phyloP scores from a whole-genome alignment of 306 rosid species.

The Pterocarpus macrocarpus region DNA sequence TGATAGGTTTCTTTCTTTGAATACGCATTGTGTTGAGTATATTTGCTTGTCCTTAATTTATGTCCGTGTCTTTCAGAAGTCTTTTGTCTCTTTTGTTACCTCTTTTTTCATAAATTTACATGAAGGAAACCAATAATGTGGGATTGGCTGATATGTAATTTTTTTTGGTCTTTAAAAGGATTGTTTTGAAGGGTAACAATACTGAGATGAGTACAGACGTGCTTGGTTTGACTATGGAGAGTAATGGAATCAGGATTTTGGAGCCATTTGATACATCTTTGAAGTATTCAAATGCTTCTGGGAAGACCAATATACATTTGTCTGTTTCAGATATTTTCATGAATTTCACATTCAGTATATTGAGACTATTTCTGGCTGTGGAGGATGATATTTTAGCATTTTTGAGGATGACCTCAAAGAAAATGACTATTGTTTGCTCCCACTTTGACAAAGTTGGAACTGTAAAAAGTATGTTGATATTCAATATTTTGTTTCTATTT shows the following conservation, averaged over 20 bases:
- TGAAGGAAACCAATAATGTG: background rate
- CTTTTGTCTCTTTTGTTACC: background rate
- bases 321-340: constrained; percentile 87
- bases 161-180: constrained; percentile 61
- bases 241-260: constrained; percentile 90
- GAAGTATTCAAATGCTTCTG: constrained; percentile 86
- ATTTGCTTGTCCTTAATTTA: background rate
- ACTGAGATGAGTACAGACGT: constrained; percentile 83
- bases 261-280: constrained; percentile 92
- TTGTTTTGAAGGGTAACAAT: constrained; percentile 81
- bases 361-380: constrained; percentile 90
- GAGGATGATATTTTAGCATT: constrained; percentile 91
- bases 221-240: constrained; percentile 95
- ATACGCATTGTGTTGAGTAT: background rate
- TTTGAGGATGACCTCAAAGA: constrained; percentile 87
- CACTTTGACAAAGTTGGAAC: constrained; percentile 94
- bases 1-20: background rate
- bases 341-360: constrained; percentile 96
- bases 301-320: constrained; percentile 86
- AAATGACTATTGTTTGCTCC: constrained; percentile 89
- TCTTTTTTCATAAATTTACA: background rate
- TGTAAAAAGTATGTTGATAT: constrained; percentile 61
- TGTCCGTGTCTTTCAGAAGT: background rate
- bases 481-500: constrained; percentile 24
- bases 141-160: constrained; percentile 36